Conservation (phyloP, 176 grass and related monocot species). For the Tillandsia leiboldiana region DNA sequence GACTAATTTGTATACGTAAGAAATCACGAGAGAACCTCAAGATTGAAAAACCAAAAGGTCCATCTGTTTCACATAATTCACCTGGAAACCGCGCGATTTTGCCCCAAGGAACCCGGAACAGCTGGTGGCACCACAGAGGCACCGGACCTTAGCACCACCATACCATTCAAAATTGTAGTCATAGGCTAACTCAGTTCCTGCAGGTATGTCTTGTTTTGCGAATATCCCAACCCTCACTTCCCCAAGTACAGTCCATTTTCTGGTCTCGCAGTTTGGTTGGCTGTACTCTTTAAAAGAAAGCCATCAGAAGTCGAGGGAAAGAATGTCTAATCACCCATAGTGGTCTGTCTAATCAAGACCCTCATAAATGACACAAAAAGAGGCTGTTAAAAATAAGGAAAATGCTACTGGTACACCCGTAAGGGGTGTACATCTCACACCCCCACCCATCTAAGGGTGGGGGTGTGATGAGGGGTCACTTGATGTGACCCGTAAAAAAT, state of each 20-base stretch:
- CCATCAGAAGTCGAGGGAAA: conserved; percentile 19
- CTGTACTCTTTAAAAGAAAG: conserved; percentile 37
- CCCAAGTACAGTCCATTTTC: conserved; percentile 86
- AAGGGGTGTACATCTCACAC: too few species aligned
- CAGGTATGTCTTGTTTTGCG: conserved; percentile 79
- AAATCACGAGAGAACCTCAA: neutral
- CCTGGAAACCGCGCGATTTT: conserved; percentile 98
- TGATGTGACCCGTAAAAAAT: too few species aligned
- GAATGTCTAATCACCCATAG: neutral
- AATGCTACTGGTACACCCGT: too few species aligned
- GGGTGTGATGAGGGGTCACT: too few species aligned
- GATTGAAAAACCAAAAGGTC: neutral
- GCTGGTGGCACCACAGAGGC: conserved; percentile 74
- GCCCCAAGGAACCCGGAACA: conserved; percentile 98
- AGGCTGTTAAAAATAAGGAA: too few species aligned
- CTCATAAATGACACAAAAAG: too few species aligned
- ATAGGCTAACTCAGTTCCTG: conserved; percentile 72
- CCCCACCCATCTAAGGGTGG: too few species aligned
- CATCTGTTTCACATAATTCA: conserved; percentile 11
- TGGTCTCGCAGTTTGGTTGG: conserved; percentile 90
- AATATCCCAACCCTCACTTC: conserved; percentile 98
- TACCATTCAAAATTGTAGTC: conserved; percentile 99
- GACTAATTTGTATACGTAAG: neutral
- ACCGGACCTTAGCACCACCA: conserved; percentile 77
- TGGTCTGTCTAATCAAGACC: too few species aligned